phyloP scores from a whole-genome alignment of 495 filamentous ascomycete species.

The Xylaria palmicola region DNA sequence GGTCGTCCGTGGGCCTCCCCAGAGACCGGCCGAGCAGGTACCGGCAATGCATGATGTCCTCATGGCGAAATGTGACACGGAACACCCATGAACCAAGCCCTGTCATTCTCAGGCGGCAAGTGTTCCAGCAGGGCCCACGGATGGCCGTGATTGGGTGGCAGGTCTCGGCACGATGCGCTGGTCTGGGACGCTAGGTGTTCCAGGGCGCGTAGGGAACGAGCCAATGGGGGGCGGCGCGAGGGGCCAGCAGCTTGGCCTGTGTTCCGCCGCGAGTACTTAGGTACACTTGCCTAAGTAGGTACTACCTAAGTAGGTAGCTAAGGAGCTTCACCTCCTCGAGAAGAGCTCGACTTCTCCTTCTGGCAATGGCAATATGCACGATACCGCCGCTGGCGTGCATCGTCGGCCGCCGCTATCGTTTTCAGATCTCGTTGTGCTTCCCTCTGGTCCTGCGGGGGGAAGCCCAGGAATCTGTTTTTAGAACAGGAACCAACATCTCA shows the following conservation, averaged over 20 bases:
- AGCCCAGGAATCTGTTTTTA: neutral
- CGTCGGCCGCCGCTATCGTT: neutral
- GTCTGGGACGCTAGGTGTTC: slow-evolving; percentile 39
- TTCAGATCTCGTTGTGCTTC: neutral
- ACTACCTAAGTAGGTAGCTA: too few species aligned
- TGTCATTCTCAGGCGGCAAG: slow-evolving; percentile 40
- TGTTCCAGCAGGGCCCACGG: slow-evolving; percentile 37
- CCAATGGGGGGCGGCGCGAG: neutral
- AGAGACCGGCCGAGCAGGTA: slow-evolving; percentile 18
- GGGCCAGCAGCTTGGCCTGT: neutral
- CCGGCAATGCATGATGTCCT: slow-evolving; percentile 19
- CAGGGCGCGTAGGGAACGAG: slow-evolving; percentile 42
- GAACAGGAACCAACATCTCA: neutral
- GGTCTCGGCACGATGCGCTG: slow-evolving; percentile 29
- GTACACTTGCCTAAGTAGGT: neutral
- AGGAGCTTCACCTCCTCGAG: too few species aligned
- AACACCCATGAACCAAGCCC: slow-evolving; percentile 39
- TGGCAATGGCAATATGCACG: neutral
- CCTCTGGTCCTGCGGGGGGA: neutral
- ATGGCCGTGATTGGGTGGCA: slow-evolving; percentile 38
- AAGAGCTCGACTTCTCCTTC: neutral
- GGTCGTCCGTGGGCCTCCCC: too few species aligned
- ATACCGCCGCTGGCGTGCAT: neutral
- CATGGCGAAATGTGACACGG: slow-evolving; percentile 31
- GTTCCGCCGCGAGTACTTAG: neutral